Base-by-base conservation (phyloP, 371 early-diverging fungal genomes). In the Coemansia sp. region DNA sequence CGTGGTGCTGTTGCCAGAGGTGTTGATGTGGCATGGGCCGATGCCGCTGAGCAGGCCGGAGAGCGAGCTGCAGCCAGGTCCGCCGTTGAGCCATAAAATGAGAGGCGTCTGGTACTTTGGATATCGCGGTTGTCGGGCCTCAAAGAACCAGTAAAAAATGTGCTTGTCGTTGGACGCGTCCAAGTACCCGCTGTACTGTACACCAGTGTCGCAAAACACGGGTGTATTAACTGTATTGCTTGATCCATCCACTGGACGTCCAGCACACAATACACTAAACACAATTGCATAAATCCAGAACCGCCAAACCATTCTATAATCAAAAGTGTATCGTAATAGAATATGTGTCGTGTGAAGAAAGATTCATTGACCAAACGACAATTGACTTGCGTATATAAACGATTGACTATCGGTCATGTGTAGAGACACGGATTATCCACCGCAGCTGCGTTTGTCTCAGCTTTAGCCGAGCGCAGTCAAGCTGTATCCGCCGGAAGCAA, bases 181-280 rank as follows among this genome's bases (percentile, higher is more conserved):
- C 22, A 90, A 78, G 72, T 89, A 92, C 7, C 91, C 91, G 53
- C 84, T 83, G 69, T 85, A 82, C 87, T 92, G 93, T 76, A 87
- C 84, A 29, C 91, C 91, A 55, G 63, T 64, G 70, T 93, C 92
- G 75, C 93, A 93, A 18, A 92, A 42, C n/a, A 11, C 3, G 0
- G 22, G 45, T n/a, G 45, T 42, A 4, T 13, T 4, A 8, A 42
- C 45, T 42, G 45, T 5, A 16, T 13, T 42, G 45, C 13, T n/a
- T 14, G n/a, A 26, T n/a, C 4, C 40, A 6, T 21, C 62, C 40
- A 62, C 52, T 51, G 62, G 62, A 21, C 21, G 40, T 26, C 53
- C 62, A 13, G 26, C 24, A 26, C 40, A 21, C 16, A 13, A 42
- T n/a, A 16, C 45, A 42, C 45, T 42, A n/a, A 42, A 42, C 8